These are phyloP conservation scores for Nicotiana sylvestris DNA, from an alignment of 257 asterid genomes.

Conservation along the genomic window DNA sequence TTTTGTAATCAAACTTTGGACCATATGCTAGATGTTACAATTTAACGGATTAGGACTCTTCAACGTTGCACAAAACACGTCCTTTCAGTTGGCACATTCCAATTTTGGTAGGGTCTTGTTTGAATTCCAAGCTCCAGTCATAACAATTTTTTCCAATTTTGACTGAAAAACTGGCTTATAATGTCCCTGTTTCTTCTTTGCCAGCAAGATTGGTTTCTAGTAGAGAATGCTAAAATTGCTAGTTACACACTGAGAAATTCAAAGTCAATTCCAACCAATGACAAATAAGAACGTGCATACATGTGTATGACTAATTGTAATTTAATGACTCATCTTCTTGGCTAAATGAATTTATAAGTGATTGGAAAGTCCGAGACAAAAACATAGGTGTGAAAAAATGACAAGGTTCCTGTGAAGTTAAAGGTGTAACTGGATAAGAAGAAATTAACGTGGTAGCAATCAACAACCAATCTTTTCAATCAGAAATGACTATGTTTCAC, in stretches of 20 bases:
- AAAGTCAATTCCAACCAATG: not conserved
- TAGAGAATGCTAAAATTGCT: not conserved
- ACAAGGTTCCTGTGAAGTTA: not conserved
- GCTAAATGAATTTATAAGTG: not conserved
- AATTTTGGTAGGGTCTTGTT: not conserved
- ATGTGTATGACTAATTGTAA: not conserved
- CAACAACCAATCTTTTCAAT: not conserved
- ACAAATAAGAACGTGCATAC: not conserved
- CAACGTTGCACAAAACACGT: not conserved
- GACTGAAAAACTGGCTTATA: not conserved
- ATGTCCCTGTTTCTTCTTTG: not conserved
- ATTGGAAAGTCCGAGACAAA: not conserved
- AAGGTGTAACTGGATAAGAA: not conserved
- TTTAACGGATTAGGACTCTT: not conserved
- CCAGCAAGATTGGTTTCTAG: not conserved
- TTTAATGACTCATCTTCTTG: not conserved
- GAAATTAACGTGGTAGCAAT: not conserved
- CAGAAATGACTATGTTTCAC: constrained; percentile 2
- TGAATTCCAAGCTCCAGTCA: constrained; percentile 1
- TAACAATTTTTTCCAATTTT: not conserved
- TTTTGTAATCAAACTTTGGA: not conserved
- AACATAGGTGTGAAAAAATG: not conserved
- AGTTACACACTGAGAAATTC: not conserved
- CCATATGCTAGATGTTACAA: not conserved
- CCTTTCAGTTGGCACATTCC: not conserved